phyloP scores from a whole-genome alignment of 2,329 filamentous ascomycete species.

The Colletotrichum viniferum region DNA sequence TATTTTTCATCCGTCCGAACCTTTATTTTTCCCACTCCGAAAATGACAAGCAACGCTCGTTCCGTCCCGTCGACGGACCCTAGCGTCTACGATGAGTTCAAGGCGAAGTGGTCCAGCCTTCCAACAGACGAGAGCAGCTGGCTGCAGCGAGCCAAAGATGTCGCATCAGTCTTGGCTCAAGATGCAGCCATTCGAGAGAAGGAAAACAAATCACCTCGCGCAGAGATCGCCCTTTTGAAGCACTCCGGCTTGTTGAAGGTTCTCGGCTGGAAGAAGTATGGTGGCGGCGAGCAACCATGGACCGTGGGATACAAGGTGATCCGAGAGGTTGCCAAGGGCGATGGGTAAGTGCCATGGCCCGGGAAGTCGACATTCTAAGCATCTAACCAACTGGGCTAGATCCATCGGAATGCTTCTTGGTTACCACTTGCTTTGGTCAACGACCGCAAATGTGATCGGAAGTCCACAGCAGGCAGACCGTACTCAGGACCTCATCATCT shows the following conservation, averaged over 20 bases:
- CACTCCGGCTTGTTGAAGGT: conserved; percentile 44
- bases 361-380: not conserved
- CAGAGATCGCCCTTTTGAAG: conserved; percentile 45
- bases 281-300: conserved; percentile 48
- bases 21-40: not conserved
- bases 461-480: conserved; percentile 63
- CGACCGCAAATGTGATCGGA: conserved; percentile 64
- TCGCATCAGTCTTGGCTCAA: conserved; percentile 35
- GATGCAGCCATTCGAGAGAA: conserved; percentile 40
- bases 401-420: conserved; percentile 69
- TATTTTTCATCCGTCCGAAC: not conserved
- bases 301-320: conserved; percentile 62
- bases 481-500: conserved; percentile 59
- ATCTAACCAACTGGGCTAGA: conserved; percentile 26
- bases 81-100: conserved; percentile 39
- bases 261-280: conserved; percentile 42
- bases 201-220: conserved; percentile 43
- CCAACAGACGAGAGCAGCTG: conserved; percentile 37
- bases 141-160: conserved; percentile 43
- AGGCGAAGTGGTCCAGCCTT: conserved; percentile 36
- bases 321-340: conserved; percentile 66
- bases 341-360: conserved; percentile 48
- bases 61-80: conserved; percentile 34
- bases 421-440: conserved; percentile 69
- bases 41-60: conserved; percentile 18